Conservation (phyloP, 1,284 basidiomycete genomes). For the Heimioporus retisporus region DNA sequence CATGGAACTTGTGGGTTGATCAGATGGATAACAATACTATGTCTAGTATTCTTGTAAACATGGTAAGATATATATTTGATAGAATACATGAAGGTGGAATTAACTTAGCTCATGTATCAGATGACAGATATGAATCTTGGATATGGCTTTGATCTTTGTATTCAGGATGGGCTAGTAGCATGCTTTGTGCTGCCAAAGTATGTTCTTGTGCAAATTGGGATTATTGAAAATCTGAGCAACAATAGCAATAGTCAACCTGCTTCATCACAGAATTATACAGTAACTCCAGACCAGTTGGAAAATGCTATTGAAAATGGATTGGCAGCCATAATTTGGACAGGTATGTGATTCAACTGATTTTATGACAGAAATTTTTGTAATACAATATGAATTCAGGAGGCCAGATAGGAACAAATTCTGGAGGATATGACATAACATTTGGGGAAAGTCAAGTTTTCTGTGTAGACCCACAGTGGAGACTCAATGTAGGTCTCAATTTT, state of each 20-base stretch:
- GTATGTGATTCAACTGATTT: not conserved
- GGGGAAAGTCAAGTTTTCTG: slow-evolving; percentile 13
- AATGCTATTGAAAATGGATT: not conserved
- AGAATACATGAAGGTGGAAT: no score
- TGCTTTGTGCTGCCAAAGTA: not conserved
- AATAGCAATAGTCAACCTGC: not conserved
- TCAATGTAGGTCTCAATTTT: slow-evolving; percentile 18
- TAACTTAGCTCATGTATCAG: no score
- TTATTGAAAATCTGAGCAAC: not conserved
- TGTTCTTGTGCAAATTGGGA: not conserved
- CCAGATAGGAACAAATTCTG: not conserved
- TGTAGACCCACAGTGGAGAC: slow-evolving; percentile 15
- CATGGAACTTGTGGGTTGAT: slow-evolving; percentile 9
- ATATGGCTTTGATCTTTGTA: slow-evolving; percentile 4
- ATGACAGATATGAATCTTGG: no score
- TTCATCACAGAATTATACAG: not conserved
- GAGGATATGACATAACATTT: slow-evolving; percentile 12
- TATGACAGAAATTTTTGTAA: not conserved
- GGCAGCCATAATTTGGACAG: slow-evolving; percentile 16
- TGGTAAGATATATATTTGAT: not conserved
- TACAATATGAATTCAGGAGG: not conserved
- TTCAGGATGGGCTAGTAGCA: not conserved
- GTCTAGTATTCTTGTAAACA: not conserved
- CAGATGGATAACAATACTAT: not conserved
- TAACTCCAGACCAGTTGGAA: slow-evolving; percentile 8